A percentile compares a stretch with the other conserved stretches of the same genome.
These are phyloP conservation scores for Lophiostoma macrostomum DNA, from an alignment of 495 filamentous ascomycete species.

Conservation along the genomic window DNA sequence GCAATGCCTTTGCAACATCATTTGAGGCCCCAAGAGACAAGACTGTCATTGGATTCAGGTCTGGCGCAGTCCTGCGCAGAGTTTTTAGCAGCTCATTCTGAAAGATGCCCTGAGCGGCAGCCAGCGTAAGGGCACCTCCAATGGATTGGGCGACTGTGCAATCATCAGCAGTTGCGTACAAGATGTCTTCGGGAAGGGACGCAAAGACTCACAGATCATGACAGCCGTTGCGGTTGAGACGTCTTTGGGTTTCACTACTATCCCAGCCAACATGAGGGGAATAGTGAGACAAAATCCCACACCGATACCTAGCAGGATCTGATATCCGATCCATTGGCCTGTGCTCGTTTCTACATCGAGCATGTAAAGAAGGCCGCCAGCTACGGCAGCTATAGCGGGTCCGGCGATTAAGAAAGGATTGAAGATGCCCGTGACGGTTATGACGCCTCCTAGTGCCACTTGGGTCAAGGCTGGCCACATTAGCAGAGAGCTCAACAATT, in stretches of 20 bases:
- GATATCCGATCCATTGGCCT: conserved; percentile 5
- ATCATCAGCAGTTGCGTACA: too few relatives aligned
- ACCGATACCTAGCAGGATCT: conserved; percentile 3
- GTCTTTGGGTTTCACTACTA: background rate
- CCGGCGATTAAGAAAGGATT: background rate
- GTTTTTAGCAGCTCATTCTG: background rate
- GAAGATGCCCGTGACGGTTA: background rate
- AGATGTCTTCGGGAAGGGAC: too few relatives aligned
- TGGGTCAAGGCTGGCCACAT: background rate
- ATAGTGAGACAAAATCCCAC: background rate
- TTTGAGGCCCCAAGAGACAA: background rate
- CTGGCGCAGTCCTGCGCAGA: background rate
- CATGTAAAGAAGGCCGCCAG: background rate
- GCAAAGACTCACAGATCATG: conserved; percentile 1
- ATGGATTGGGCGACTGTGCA: background rate
- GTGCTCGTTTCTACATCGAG: background rate
- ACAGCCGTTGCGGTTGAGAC: background rate
- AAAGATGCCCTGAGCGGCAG: background rate
- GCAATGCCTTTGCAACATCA: background rate
- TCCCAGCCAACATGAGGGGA: background rate
- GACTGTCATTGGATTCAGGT: background rate
- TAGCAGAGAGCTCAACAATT: too few relatives aligned
- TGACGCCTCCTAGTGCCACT: background rate
- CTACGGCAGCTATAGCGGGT: background rate
- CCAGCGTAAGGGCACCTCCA: background rate